Percentiles rank a stretch among this genome's conserved stretches.
phyloP scores from a whole-genome alignment of 1,139 yeast genomes.

The Lipomyces yarrowii region DNA sequence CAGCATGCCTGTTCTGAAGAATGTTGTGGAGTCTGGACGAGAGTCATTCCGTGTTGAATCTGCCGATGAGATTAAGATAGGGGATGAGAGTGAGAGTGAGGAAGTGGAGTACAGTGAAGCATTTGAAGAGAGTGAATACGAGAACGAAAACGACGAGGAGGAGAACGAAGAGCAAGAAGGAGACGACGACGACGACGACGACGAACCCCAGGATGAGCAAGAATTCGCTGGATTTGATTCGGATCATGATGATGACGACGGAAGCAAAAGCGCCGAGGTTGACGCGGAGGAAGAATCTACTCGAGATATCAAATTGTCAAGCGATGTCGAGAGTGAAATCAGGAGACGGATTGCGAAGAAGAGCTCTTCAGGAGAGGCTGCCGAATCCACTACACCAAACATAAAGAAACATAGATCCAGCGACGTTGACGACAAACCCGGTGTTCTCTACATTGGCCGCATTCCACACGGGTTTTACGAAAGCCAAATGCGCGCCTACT shows the following conservation, averaged over 20 bases:
- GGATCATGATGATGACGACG: slow-evolving; percentile 18
- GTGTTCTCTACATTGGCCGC: slow-evolving; percentile 87
- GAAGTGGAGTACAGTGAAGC: slow-evolving; percentile 13
- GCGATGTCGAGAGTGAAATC: slow-evolving; percentile 2
- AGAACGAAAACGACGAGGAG: slow-evolving; percentile 23
- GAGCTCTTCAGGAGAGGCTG: slow-evolving; percentile 17
- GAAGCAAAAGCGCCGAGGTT: slow-evolving; percentile 19
- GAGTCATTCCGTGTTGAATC: slow-evolving; percentile 3
- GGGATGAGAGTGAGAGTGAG: slow-evolving; percentile 24
- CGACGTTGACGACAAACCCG: slow-evolving; percentile 45
- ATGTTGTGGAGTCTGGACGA: background rate
- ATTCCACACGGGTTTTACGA: slow-evolving; percentile 93
- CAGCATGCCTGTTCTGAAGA: background rate
- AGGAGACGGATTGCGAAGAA: background rate
- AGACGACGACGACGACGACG: background rate
- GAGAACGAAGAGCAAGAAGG: slow-evolving; percentile 14
- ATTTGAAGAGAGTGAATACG: slow-evolving; percentile 20
- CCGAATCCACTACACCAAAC: slow-evolving; percentile 23
- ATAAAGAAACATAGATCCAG: slow-evolving; percentile 34
- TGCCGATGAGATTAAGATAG: slow-evolving; percentile 17
- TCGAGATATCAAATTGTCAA: background rate
- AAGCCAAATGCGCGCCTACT: slow-evolving; percentile 75
- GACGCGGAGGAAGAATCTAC: background rate
- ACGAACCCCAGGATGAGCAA: slow-evolving; percentile 12
- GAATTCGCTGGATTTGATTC: slow-evolving; percentile 19